These are phyloP conservation scores for Colletotrichum spaethianum DNA, from an alignment of 2,329 filamentous ascomycete species.

Conservation along the genomic window DNA sequence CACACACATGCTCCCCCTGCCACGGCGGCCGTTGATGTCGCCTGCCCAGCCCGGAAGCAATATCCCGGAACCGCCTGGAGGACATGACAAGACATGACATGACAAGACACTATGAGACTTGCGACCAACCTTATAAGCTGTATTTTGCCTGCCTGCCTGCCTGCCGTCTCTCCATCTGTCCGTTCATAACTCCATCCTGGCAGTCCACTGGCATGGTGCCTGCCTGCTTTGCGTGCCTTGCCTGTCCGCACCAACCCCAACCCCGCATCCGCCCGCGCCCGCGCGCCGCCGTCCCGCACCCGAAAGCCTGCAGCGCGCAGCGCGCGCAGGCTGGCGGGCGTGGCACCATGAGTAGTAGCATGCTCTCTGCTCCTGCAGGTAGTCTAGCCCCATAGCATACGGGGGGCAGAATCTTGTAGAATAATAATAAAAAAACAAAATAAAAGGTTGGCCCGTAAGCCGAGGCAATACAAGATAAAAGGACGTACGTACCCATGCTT, in stretches of 20 bases:
- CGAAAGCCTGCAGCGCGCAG: neutral
- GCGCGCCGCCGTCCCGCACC: neutral
- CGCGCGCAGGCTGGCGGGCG: neutral
- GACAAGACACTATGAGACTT: neutral
- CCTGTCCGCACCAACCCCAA: too few species aligned
- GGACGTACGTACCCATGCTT: neutral
- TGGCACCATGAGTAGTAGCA: neutral
- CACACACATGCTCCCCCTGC: neutral
- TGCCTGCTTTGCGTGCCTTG: too few species aligned
- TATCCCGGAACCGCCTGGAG: neutral
- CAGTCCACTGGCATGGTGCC: too few species aligned
- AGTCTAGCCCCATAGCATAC: neutral
- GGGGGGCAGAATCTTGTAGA: neutral
- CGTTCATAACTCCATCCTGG: too few species aligned
- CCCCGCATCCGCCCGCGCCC: conserved; percentile 8
- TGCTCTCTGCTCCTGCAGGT: neutral
- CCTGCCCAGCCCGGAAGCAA: neutral
- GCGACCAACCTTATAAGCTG: neutral
- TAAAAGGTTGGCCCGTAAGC: neutral
- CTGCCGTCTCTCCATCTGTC: neutral
- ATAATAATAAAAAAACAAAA: neutral
- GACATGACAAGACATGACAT: neutral
- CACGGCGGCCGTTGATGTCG: neutral
- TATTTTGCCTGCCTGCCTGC: neutral
- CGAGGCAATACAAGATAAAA: neutral